Evolutionary conservation across 345 rosid species (phyloP).

Genomic region (Angophora floribunda): DNA sequence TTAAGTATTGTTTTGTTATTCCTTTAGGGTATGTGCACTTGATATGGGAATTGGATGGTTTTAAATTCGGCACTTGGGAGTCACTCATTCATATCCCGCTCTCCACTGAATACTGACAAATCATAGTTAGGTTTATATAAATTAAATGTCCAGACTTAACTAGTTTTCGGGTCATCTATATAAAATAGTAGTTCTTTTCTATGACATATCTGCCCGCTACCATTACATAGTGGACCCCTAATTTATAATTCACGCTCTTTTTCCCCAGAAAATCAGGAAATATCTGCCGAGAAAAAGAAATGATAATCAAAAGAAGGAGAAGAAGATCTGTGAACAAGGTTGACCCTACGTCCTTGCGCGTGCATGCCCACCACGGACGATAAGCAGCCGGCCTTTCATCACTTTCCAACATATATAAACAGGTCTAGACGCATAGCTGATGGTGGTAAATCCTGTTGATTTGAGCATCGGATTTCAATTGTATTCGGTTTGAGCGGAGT

Average conservation of each 20-base stretch:
- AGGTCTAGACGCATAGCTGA: background rate
- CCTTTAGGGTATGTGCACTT: background rate
- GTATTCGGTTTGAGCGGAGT: fast-evolving
- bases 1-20: background rate
- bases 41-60: background rate
- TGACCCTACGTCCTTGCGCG: background rate
- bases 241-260: background rate
- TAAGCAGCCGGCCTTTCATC: background rate
- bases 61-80: background rate
- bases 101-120: fast-evolving
- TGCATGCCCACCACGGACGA: background rate
- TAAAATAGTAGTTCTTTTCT: background rate
- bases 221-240: background rate
- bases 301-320: background rate
- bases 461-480: background rate
- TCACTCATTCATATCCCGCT: background rate
- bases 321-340: background rate
- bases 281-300: background rate
- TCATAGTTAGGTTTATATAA: background rate
- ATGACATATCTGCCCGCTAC: background rate
- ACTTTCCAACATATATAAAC: background rate
- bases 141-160: background rate
- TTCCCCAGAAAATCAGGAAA: background rate
- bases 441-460: background rate
- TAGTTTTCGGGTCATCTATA: background rate